These are phyloP conservation scores for Ophiostoma novo-ulmi DNA, from an alignment of 2,329 filamentous ascomycete genomes.

Conservation along the genomic window DNA sequence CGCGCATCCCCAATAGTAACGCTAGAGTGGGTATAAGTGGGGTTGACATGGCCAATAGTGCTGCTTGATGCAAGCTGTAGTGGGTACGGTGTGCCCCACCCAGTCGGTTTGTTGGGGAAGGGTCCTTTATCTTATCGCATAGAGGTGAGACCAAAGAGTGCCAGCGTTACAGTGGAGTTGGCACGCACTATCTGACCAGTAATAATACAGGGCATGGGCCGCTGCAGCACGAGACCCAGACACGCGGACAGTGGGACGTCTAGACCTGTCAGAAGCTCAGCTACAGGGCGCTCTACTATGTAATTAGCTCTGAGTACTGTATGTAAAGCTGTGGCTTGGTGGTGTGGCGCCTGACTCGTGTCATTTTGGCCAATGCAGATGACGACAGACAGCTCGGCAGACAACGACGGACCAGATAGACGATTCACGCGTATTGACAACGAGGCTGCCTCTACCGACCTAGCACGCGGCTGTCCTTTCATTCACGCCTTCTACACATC, in stretches of 20 bases:
- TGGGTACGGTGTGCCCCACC: constrained; percentile 10
- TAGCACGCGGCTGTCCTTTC: too few relatives aligned
- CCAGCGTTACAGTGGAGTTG: neutral
- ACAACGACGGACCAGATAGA: neutral
- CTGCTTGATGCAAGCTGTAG: neutral
- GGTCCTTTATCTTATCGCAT: constrained; percentile 20
- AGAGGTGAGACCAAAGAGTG: neutral
- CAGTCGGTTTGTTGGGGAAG: constrained; percentile 24
- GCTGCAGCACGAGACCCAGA: neutral
- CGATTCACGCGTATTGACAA: neutral
- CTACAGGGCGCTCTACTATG: neutral
- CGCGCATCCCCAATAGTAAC: neutral
- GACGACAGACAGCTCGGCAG: neutral
- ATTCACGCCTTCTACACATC: neutral
- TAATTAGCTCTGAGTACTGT: neutral
- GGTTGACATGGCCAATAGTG: neutral
- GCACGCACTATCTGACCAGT: neutral
- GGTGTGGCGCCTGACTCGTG: constrained; percentile 22
- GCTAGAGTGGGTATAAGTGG: neutral
- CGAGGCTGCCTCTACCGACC: neutral
- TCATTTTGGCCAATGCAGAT: constrained; percentile 9
- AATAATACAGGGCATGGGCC: neutral
- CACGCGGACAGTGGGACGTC: constrained; percentile 16
- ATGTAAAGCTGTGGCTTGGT: constrained; percentile 19
- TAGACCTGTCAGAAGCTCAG: constrained; percentile 10